These are phyloP conservation scores for Artemisia argyi DNA, from an alignment of 129 eudicot species.

Conservation along the genomic window DNA sequence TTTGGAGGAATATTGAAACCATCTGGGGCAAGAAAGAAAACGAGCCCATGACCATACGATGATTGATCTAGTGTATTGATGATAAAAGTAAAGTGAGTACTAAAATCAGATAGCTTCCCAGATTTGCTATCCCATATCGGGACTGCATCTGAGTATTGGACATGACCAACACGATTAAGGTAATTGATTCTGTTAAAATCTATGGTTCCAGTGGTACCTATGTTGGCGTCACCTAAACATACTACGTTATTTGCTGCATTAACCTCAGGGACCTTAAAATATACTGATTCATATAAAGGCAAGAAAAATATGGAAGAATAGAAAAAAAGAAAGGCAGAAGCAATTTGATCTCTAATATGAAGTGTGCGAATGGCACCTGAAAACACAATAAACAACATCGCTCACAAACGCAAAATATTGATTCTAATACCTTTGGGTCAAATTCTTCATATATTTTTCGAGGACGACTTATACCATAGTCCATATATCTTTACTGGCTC, in stretches of 20 bases:
- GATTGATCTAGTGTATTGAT: conserved; percentile 31
- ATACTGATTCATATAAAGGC: conserved; percentile 8
- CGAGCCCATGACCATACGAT: conserved; percentile 46
- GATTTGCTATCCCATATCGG: conserved; percentile 44
- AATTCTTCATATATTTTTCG: too few species aligned
- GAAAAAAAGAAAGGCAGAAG: too few species aligned
- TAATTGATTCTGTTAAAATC: conserved; percentile 26
- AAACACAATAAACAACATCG: too few species aligned
- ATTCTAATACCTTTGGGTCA: too few species aligned
- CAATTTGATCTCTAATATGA: too few species aligned
- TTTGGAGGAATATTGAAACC: conserved; percentile 43
- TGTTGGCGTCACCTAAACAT: conserved; percentile 44
- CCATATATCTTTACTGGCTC: too few species aligned
- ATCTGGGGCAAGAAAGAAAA: conserved; percentile 52
- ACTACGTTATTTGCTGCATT: conserved; percentile 17
- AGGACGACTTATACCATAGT: too few species aligned
- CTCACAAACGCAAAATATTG: too few species aligned
- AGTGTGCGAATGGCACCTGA: too few species aligned
- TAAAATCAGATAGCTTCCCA: conserved; percentile 34
- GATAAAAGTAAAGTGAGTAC: conserved; percentile 41
- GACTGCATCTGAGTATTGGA: conserved; percentile 34
- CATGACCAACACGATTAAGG: conserved; percentile 42
- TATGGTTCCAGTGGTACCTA: conserved; percentile 38
- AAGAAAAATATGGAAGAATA: too few species aligned
- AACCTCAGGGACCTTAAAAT: conserved; percentile 30